Evolutionary conservation across 1,284 basidiomycete species (phyloP).

Genomic region (Bjerkandera adusta): DNA sequence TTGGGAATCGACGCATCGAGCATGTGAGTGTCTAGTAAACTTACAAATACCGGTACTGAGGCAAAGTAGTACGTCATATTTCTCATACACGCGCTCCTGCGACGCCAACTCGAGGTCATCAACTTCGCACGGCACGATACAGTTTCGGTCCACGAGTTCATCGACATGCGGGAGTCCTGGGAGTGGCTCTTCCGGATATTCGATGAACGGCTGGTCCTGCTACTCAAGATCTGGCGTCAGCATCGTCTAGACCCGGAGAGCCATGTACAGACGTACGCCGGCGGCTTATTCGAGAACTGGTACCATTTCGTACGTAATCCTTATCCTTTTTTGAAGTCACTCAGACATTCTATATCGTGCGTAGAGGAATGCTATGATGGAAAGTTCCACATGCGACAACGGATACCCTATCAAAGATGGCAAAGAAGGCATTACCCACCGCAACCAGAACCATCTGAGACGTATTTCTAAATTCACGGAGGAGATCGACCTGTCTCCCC

Average conservation of each 20-base stretch:
- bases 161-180: constrained; percentile 26
- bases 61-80: constrained; percentile 26
- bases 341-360: neutral
- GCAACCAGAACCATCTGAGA: no score
- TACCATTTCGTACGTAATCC: constrained; percentile 11
- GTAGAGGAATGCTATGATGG: neutral
- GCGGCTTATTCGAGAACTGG: constrained; percentile 30
- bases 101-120: constrained; percentile 24
- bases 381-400: neutral
- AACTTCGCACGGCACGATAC: constrained; percentile 20
- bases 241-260: constrained; percentile 26
- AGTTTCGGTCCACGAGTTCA: constrained; percentile 22
- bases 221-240: constrained; percentile 28
- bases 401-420: neutral
- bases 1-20: constrained; percentile 22
- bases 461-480: no score
- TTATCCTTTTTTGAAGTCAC: neutral
- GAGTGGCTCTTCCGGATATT: constrained; percentile 24
- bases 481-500: neutral
- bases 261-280: constrained; percentile 26
- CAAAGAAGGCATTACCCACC: constrained; percentile 3
- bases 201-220: constrained; percentile 22
- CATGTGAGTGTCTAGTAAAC: constrained; percentile 18
- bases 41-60: no score
- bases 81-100: constrained; percentile 24